A percentile compares a stretch with the other conserved stretches of the same genome.
Conservation (phyloP, 1,139 yeast genomes). For the Spencermartinsiella ligniputridi region DNA sequence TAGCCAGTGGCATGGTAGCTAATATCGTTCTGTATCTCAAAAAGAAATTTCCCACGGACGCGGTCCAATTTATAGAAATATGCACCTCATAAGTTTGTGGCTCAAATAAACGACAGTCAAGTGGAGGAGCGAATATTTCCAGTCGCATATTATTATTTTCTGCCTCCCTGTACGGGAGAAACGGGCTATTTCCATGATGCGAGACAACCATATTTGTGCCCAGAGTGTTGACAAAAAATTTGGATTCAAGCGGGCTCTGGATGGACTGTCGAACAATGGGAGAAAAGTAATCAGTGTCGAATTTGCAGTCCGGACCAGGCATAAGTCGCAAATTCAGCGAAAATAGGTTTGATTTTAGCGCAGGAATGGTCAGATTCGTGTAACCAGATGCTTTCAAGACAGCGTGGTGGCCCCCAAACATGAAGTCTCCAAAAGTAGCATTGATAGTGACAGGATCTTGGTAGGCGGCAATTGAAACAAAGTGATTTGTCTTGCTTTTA, state of each 20-base stretch:
- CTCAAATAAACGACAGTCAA: conserved; percentile 2
- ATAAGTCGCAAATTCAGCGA: background rate
- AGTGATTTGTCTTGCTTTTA: background rate
- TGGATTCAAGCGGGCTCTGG: conserved; percentile 60
- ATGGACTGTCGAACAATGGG: conserved; percentile 64
- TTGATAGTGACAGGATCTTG: background rate
- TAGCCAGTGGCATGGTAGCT: conserved; percentile 32
- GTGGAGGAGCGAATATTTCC: conserved; percentile 31
- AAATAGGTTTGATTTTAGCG: background rate
- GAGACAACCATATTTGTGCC: conserved; percentile 35
- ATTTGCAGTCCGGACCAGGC: background rate
- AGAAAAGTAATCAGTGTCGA: conserved; percentile 33
- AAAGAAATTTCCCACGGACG: conserved; percentile 34
- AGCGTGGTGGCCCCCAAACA: background rate
- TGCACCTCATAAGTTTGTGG: conserved; percentile 12
- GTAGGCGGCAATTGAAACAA: background rate
- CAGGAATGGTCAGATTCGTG: background rate
- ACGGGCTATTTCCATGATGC: conserved; percentile 76
- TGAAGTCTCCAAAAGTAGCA: background rate
- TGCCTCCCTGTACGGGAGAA: conserved; percentile 49
- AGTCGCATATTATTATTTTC: conserved; percentile 30
- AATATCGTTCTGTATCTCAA: conserved; percentile 34
- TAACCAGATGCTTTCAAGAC: background rate
- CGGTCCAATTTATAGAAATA: conserved; percentile 32
- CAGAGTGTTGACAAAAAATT: conserved; percentile 61